phyloP scores from a whole-genome alignment of 257 asterid species.

The Gardenia jasminoides region DNA sequence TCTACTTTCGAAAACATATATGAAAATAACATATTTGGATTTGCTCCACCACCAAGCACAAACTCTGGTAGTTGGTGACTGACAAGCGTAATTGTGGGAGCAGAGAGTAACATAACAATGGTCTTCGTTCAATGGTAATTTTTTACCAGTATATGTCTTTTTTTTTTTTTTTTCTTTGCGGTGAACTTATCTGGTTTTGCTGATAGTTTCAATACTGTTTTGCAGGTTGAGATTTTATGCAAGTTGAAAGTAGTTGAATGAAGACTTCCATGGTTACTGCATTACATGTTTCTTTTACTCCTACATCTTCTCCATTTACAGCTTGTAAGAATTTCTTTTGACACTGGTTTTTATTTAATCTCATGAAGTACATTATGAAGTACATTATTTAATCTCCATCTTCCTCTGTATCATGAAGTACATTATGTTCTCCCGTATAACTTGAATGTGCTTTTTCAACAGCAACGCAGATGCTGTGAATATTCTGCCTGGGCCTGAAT shows the following conservation, averaged over 20 bases:
- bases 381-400: too few species aligned
- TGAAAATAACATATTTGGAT: constrained; percentile 19
- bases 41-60: constrained; percentile 48
- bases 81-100: constrained; percentile 17
- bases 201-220: background rate
- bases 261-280: background rate
- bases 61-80: constrained; percentile 51
- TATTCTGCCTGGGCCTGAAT: background rate
- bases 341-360: constrained; percentile 2
- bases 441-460: background rate
- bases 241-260: background rate
- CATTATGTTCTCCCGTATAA: background rate
- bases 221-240: constrained; percentile 5
- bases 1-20: constrained; percentile 28
- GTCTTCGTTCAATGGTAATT: constrained; percentile 2
- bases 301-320: background rate
- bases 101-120: constrained; percentile 16
- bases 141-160: background rate
- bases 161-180: background rate
- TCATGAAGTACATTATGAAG: background rate
- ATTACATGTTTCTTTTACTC: constrained; percentile 1
- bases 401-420: constrained; percentile 1
- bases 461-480: background rate
- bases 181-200: background rate
- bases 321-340: background rate